phyloP scores from a whole-genome alignment of 2,329 filamentous ascomycete genomes.

The Akanthomyces dipterigenus region DNA sequence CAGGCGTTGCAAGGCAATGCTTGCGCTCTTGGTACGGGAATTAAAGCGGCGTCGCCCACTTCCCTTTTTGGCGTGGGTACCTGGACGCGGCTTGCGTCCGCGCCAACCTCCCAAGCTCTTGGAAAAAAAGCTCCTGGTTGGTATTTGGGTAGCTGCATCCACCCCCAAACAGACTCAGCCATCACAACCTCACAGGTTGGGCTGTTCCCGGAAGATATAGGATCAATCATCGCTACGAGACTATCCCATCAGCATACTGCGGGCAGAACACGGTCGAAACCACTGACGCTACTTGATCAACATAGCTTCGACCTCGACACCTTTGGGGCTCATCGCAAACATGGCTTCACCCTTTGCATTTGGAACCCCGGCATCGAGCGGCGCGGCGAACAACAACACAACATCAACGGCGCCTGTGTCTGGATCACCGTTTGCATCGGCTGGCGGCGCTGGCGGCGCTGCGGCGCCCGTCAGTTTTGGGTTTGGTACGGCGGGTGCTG shows the following conservation, averaged over 20 bases:
- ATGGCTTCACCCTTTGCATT: slow-evolving; percentile 35
- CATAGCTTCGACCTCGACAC: background rate
- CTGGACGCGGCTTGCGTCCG: background rate
- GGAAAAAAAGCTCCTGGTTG: slow-evolving; percentile 13
- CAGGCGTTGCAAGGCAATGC: too few relatives aligned
- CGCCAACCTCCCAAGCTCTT: slow-evolving; percentile 7
- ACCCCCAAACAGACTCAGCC: background rate
- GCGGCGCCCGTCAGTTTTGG: slow-evolving; percentile 21
- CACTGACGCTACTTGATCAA: background rate
- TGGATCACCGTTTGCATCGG: slow-evolving; percentile 22
- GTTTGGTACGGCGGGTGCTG: slow-evolving; percentile 21
- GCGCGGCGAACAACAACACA: slow-evolving; percentile 25
- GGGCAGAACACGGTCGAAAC: background rate
- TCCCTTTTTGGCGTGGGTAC: background rate
- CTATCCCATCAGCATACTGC: background rate
- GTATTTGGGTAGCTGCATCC: background rate
- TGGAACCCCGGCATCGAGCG: slow-evolving; percentile 26
- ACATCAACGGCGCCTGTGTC: slow-evolving; percentile 31
- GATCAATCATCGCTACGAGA: background rate
- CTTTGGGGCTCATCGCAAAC: slow-evolving; percentile 11
- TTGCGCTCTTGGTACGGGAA: background rate
- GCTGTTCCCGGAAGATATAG: background rate
- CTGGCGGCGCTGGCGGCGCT: slow-evolving; percentile 17
- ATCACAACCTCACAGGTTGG: background rate
- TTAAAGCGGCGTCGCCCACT: slow-evolving; percentile 1